Conservation (phyloP, 179 eudicot genomes). For the Monotropa hypopitys region DNA sequence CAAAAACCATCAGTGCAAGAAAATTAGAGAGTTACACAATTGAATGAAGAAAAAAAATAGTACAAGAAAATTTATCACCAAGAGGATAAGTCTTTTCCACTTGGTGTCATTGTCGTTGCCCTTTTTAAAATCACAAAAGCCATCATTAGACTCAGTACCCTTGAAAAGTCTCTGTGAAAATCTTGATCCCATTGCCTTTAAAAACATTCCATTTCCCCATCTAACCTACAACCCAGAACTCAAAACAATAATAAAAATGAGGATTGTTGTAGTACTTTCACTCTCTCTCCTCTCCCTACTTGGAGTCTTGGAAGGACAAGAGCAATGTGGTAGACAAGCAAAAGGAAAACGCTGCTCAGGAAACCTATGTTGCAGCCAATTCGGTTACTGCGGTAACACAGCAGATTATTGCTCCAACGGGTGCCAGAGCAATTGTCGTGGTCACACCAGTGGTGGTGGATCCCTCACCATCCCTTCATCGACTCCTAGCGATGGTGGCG, state of each 20-base stretch:
- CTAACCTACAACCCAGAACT: neutral
- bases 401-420: neutral
- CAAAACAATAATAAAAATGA: neutral
- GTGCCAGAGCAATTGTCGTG: slow-evolving; percentile 13
- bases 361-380: slow-evolving; percentile 14
- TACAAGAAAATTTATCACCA: too few species aligned
- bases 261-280: neutral
- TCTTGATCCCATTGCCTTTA: neutral
- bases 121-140: too few species aligned
- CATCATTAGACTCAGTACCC: too few species aligned
- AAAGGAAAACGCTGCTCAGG: slow-evolving; percentile 11
- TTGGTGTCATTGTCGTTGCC: too few species aligned
- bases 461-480: neutral
- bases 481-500: neutral
- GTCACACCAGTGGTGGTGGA: slow-evolving; percentile 1
- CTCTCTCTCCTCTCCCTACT: neutral
- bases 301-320: neutral
- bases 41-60: too few species aligned
- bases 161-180: too few species aligned
- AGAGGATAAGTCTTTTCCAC: too few species aligned
- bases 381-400: slow-evolving; percentile 8
- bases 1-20: too few species aligned
- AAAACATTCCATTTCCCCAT: neutral
- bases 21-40: too few species aligned
- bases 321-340: neutral